These are phyloP conservation scores for Glonium stellatum DNA, from an alignment of 495 filamentous ascomycete species.

Conservation along the genomic window DNA sequence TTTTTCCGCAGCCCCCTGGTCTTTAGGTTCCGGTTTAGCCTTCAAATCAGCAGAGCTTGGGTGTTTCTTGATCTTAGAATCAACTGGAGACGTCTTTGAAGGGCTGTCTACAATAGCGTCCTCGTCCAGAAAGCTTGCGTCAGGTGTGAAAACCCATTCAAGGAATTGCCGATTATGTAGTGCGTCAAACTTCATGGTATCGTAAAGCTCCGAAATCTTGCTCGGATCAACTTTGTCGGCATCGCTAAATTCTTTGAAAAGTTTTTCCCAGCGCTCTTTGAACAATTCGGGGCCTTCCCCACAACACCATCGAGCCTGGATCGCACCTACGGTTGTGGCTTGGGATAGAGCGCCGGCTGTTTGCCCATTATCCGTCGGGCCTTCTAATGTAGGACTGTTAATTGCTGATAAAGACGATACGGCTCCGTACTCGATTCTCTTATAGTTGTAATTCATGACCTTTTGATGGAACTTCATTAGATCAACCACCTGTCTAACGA, in stretches of 20 bases:
- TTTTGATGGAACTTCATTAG: constrained; percentile 95
- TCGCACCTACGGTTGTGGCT: constrained; percentile 52
- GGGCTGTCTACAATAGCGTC: constrained; percentile 36
- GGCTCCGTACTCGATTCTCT: constrained; percentile 58
- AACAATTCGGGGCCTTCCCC: constrained; percentile 93
- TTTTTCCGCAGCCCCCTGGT: constrained; percentile 6
- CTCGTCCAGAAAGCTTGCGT: constrained; percentile 58
- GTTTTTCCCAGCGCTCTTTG: constrained; percentile 96
- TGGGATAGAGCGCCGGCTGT: constrained; percentile 46
- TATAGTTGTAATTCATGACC: constrained; percentile 89
- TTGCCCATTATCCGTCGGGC: constrained; percentile 36
- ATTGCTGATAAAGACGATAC: constrained; percentile 50
- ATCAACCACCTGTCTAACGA: constrained; percentile 84
- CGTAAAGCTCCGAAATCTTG: constrained; percentile 95
- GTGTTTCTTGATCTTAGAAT: constrained; percentile 10
- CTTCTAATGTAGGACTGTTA: constrained; percentile 18
- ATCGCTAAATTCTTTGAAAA: constrained; percentile 93
- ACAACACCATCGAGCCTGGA: constrained; percentile 93
- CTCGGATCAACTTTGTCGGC: constrained; percentile 95
- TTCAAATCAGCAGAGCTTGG: constrained; percentile 4
- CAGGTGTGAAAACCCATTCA: constrained; percentile 96
- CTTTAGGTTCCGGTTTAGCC: constrained; percentile 18
- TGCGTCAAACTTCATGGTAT: constrained; percentile 99
- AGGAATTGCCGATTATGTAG: constrained; percentile 92
- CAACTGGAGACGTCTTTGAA: constrained; percentile 9